These are phyloP conservation scores for Ceratocystis destructans DNA, from an alignment of 2,329 filamentous ascomycete species.

Conservation along the genomic window DNA sequence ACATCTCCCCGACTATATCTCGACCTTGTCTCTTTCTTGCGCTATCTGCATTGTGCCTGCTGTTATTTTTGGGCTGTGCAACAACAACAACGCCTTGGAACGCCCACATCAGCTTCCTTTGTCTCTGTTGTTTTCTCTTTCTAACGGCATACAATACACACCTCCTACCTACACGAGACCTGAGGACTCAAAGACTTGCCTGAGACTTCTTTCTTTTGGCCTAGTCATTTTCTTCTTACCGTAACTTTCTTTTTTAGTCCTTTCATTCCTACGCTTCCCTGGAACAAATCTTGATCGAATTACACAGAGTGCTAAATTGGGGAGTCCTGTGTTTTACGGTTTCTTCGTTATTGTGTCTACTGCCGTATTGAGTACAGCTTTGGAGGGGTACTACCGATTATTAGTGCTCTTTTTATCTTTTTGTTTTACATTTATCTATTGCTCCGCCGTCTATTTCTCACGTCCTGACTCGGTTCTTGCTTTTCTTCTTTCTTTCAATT, in stretches of 20 bases:
- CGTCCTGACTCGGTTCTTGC: neutral
- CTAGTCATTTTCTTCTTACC: neutral
- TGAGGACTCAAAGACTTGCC: neutral
- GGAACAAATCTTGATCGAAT: neutral
- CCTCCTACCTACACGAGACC: neutral
- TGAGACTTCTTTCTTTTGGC: neutral
- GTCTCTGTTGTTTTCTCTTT: neutral
- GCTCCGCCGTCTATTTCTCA: neutral
- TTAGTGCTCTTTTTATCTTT: neutral
- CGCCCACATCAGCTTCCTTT: neutral
- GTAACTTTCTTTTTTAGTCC: neutral
- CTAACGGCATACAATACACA: neutral
- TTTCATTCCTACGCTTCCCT: conserved; percentile 2
- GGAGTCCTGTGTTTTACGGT: neutral
- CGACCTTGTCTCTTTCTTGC: neutral
- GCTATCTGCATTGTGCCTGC: neutral
- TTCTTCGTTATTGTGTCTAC: neutral
- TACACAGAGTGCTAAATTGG: neutral
- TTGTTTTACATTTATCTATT: neutral
- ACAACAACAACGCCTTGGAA: neutral
- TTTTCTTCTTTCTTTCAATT: conserved; percentile 2
- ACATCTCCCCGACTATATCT: neutral
- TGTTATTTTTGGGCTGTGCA: neutral
- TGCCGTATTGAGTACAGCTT: neutral
- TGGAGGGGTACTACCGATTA: neutral